phyloP scores from a whole-genome alignment of 2,329 filamentous ascomycete species.

The Colletotrichum paranaense region DNA sequence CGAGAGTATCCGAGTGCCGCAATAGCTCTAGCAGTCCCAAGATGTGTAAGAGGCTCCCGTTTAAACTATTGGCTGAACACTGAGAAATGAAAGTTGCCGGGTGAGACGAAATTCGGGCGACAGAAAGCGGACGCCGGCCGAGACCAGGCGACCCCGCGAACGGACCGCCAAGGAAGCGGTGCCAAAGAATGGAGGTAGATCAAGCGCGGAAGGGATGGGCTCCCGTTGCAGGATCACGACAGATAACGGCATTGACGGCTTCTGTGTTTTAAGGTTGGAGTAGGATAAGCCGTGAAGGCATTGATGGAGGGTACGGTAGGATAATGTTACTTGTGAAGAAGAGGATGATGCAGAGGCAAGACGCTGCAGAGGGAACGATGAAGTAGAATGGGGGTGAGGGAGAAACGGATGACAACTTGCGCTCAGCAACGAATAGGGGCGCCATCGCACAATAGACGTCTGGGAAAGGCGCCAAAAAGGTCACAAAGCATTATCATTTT shows the following conservation, averaged over 20 bases:
- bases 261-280: constrained; percentile 3
- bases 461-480: not conserved
- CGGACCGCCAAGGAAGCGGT: constrained; percentile 18
- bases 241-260: constrained; percentile 36
- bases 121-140: constrained; percentile 15
- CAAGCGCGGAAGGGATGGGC: constrained; percentile 38
- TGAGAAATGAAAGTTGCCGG: not conserved
- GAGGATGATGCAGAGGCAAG: not conserved
- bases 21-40: not conserved
- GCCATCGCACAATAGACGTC: not conserved
- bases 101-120: not conserved
- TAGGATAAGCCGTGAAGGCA: constrained; percentile 4
- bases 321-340: not conserved
- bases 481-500: not conserved
- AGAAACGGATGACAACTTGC: not conserved
- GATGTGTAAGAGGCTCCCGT: not conserved
- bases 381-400: not conserved
- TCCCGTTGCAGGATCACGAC: constrained; percentile 40
- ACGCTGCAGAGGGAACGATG: not conserved
- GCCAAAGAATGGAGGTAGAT: constrained; percentile 17
- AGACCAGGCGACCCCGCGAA: constrained; percentile 14
- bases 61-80: constrained; percentile 1
- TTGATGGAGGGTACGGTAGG: not conserved
- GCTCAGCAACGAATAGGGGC: not conserved
- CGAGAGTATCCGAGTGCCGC: not conserved